Percentiles rank a stretch among this genome's conserved stretches.
Conservation (phyloP, 345 rosid species). For the Arabidopsis suecica region DNA sequence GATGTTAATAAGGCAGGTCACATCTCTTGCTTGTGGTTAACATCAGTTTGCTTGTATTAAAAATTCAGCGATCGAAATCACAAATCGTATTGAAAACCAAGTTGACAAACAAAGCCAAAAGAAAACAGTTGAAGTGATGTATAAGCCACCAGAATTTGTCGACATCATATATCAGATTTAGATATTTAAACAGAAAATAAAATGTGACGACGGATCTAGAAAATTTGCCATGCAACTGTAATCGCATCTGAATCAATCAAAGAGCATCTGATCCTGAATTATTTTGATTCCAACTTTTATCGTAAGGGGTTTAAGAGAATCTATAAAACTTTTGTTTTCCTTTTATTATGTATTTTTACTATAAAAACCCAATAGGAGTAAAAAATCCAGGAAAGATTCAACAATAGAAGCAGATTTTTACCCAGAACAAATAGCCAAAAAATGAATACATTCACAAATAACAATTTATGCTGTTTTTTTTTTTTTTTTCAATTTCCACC, state of each 20-base stretch:
- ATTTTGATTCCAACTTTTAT: neutral
- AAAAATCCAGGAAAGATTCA: slow-evolving; percentile 6
- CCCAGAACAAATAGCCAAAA: neutral
- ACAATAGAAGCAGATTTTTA: neutral
- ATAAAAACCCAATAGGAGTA: slow-evolving; percentile 9
- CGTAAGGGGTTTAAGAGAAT: neutral
- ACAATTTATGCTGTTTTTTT: neutral
- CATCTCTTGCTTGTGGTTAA: slow-evolving; percentile 16
- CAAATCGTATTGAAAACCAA: neutral
- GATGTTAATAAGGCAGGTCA: slow-evolving; percentile 26
- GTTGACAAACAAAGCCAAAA: neutral
- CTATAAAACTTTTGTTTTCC: neutral
- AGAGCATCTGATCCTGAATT: neutral
- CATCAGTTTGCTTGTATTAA: neutral
- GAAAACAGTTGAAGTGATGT: neutral
- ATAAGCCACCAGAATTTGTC: slow-evolving; percentile 5
- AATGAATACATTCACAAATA: neutral
- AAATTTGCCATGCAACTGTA: slow-evolving; percentile 13
- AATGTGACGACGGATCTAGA: neutral
- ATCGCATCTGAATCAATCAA: slow-evolving; percentile 24
- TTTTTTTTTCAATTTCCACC: slow-evolving; percentile 28
- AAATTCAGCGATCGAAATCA: slow-evolving; percentile 15
- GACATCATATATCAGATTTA: neutral
- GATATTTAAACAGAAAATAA: neutral
- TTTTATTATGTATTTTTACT: neutral